phyloP scores from a whole-genome alignment of 805 yeast genomes.

The Yarrowia sp. region DNA sequence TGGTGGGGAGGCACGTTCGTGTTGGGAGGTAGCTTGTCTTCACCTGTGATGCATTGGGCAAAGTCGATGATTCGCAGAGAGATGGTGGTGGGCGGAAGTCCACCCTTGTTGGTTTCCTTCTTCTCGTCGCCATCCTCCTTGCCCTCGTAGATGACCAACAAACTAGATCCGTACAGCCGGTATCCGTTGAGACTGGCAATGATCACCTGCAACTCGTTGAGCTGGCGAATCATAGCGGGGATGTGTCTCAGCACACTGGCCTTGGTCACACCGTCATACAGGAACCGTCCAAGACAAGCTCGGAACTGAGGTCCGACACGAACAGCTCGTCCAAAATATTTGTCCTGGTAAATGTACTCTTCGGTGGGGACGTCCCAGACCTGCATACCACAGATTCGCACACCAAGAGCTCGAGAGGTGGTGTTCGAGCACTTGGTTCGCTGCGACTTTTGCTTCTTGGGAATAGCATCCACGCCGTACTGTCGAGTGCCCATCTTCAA shows the following conservation, averaged over 20 bases:
- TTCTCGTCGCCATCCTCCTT: slow-evolving; percentile 54
- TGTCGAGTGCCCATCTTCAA: slow-evolving; percentile 98
- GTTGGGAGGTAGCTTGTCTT: slow-evolving; percentile 53
- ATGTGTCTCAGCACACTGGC: slow-evolving; percentile 70
- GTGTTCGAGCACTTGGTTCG: slow-evolving; percentile 79
- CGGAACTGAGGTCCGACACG: slow-evolving; percentile 77
- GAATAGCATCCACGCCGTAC: slow-evolving; percentile 90
- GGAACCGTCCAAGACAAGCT: slow-evolving; percentile 72
- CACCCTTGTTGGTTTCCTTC: slow-evolving; percentile 42
- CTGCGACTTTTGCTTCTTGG: slow-evolving; percentile 77
- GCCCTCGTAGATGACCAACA: slow-evolving; percentile 90
- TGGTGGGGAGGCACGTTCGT: slow-evolving; percentile 76
- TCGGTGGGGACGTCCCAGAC: slow-evolving; percentile 63
- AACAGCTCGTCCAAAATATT: slow-evolving; percentile 87
- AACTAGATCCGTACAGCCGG: slow-evolving; percentile 89
- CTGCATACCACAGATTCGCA: slow-evolving; percentile 94
- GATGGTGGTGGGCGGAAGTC: slow-evolving; percentile 43
- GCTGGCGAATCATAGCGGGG: slow-evolving; percentile 66
- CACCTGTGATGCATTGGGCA: slow-evolving; percentile 87
- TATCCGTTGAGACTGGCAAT: slow-evolving; percentile 70
- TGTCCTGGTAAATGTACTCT: slow-evolving; percentile 74
- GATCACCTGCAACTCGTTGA: slow-evolving; percentile 64
- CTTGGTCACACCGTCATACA: slow-evolving; percentile 73
- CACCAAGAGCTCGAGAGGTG: slow-evolving; percentile 83
- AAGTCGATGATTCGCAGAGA: slow-evolving; percentile 86